Percentiles rank a stretch among this genome's conserved stretches.
Conservation (phyloP, 1,139 yeast species). For the Arxiozyma bovina region DNA sequence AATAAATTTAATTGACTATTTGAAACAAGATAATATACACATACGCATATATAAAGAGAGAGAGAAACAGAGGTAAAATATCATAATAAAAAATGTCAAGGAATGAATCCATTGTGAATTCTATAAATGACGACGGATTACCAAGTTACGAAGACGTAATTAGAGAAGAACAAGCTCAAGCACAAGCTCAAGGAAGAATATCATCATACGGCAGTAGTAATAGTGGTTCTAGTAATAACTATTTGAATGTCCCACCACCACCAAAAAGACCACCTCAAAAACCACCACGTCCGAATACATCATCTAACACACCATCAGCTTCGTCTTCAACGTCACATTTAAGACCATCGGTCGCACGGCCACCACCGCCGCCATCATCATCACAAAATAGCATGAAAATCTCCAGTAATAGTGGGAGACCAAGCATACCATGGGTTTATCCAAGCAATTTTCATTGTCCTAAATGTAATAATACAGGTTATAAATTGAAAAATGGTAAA, state of each 20-base stretch:
- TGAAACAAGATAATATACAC: too few species aligned
- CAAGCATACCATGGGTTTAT: conserved; percentile 54
- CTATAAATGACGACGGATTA: conserved; percentile 12
- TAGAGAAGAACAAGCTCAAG: conserved; percentile 10
- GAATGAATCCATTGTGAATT: neutral
- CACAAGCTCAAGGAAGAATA: neutral
- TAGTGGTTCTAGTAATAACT: neutral
- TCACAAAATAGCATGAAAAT: neutral
- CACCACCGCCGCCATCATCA: conserved; percentile 2
- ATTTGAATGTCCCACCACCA: conserved; percentile 1
- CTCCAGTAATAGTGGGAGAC: neutral
- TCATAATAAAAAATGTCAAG: neutral
- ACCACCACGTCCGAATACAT: neutral
- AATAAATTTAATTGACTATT: too few species aligned
- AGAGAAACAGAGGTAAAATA: neutral
- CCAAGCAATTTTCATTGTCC: conserved; percentile 55
- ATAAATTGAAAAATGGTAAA: conserved; percentile 53
- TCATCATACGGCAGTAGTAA: neutral
- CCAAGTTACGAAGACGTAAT: conserved; percentile 33
- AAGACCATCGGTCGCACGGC: neutral
- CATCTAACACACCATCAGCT: neutral
- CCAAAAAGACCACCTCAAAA: conserved; percentile 4
- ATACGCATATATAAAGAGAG: too few species aligned
- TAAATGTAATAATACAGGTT: conserved; percentile 72
- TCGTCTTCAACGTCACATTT: neutral